phyloP scores from a whole-genome alignment of 257 asterid species.

The Cinchona pubescens region DNA sequence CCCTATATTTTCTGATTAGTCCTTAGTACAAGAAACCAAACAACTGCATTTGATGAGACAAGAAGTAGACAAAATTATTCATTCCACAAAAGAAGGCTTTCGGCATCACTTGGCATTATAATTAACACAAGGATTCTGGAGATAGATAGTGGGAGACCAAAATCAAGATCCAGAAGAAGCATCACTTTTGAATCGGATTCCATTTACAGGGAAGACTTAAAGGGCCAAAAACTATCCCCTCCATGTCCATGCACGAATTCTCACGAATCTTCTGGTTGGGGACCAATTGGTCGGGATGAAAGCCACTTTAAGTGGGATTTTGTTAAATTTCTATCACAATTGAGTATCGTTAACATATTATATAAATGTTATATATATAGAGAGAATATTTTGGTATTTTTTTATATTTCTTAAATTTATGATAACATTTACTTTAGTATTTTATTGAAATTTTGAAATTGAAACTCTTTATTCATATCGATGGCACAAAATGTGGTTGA shows the following conservation, averaged over 20 bases:
- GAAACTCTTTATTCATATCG: too few relatives aligned
- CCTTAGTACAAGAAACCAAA: too few relatives aligned
- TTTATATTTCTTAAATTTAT: too few relatives aligned
- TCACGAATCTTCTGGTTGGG: constrained; percentile 35
- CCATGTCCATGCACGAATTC: constrained; percentile 24
- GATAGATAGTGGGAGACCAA: constrained; percentile 65
- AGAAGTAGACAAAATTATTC: constrained; percentile 31
- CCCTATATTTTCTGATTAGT: too few relatives aligned
- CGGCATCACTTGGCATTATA: constrained; percentile 45
- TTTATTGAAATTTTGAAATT: too few relatives aligned
- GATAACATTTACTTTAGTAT: too few relatives aligned
- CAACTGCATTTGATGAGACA: constrained; percentile 38
- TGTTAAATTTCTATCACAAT: too few relatives aligned
- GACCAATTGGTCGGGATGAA: constrained; percentile 20
- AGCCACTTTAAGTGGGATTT: too few relatives aligned
- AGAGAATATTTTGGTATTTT: too few relatives aligned
- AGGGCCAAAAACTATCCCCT: constrained; percentile 23
- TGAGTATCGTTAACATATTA: too few relatives aligned
- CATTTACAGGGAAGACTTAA: constrained; percentile 26
- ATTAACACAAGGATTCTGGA: constrained; percentile 55
- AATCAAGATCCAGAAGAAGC: constrained; percentile 54
- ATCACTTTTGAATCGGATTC: constrained; percentile 30
- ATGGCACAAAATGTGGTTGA: too few relatives aligned
- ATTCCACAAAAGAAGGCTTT: constrained; percentile 46
- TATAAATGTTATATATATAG: too few relatives aligned